Evolutionary conservation across 2,329 filamentous ascomycete genomes (phyloP).

Genomic region (Alternaria burnsii): DNA sequence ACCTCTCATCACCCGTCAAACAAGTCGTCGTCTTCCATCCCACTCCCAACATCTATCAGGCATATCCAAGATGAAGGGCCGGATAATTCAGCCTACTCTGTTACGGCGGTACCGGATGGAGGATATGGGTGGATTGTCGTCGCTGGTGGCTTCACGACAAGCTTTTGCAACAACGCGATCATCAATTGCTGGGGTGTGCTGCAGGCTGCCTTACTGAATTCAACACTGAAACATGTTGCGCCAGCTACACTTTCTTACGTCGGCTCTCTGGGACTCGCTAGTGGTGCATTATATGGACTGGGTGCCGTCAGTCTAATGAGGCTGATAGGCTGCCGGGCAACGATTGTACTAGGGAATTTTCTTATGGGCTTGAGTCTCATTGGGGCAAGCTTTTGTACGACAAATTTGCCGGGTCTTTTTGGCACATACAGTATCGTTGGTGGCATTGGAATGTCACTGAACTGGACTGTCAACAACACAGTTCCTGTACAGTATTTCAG

Average conservation of each 20-base stretch:
- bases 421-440: constrained; percentile 58
- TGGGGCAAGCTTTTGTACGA: constrained; percentile 57
- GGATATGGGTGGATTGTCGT: constrained; percentile 67
- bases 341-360: constrained; percentile 59
- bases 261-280: constrained; percentile 61
- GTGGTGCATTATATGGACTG: constrained; percentile 62
- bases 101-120: constrained; percentile 57
- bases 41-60: not conserved
- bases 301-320: constrained; percentile 62
- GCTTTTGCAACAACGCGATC: constrained; percentile 63
- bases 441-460: constrained; percentile 53
- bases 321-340: constrained; percentile 58
- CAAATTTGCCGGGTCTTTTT: constrained; percentile 59
- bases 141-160: constrained; percentile 58
- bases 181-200: constrained; percentile 69
- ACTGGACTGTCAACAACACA: constrained; percentile 35
- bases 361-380: constrained; percentile 62
- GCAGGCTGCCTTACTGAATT: constrained; percentile 64
- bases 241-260: constrained; percentile 67
- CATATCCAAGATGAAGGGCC: constrained; percentile 16
- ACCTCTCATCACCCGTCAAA: not conserved
- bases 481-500: constrained; percentile 43
- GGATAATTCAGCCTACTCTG: constrained; percentile 28
- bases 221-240: constrained; percentile 54
- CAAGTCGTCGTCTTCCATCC: not conserved